Conservation (phyloP, 306 rosid species). For the Oemleria cerasiformis region DNA sequence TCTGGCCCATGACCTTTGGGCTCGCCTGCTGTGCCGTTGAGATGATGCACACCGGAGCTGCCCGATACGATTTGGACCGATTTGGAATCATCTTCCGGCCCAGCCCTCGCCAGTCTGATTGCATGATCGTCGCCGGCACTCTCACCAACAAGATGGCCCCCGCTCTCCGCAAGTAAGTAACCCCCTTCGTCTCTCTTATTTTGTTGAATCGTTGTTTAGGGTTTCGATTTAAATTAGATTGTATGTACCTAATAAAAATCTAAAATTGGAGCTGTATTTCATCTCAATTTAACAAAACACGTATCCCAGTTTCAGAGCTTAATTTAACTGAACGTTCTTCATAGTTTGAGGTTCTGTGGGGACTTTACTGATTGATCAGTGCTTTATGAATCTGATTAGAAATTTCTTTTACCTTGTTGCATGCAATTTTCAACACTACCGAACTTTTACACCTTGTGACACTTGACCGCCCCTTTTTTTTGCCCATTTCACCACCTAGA, state of each 20-base stretch:
- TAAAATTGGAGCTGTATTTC: not conserved
- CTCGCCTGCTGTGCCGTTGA: constrained; percentile 99
- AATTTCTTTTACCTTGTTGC: not conserved
- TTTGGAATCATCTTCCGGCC: constrained; percentile 95
- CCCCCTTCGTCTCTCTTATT: not conserved
- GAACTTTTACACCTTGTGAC: too few relatives aligned
- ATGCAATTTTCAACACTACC: not conserved
- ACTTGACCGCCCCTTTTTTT: too few relatives aligned
- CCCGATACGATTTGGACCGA: constrained; percentile 93
- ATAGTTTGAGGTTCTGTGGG: not conserved
- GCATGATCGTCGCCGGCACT: constrained; percentile 97
- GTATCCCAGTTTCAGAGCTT: too few relatives aligned
- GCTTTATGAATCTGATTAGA: too few relatives aligned
- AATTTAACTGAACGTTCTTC: too few relatives aligned
- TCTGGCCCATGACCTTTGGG: constrained; percentile 98
- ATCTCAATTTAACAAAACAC: not conserved
- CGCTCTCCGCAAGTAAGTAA: constrained; percentile 84
- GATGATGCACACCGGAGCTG: constrained; percentile 98
- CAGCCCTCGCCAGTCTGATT: constrained; percentile 94
- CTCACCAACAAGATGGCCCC: constrained; percentile 99
- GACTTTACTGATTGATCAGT: not conserved
- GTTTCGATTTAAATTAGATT: not conserved
- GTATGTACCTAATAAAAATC: not conserved
- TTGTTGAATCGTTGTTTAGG: not conserved
- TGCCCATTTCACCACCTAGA: too few relatives aligned